Conservation (phyloP, 2,329 filamentous ascomycete species). For the Verticillium isaacii region DNA sequence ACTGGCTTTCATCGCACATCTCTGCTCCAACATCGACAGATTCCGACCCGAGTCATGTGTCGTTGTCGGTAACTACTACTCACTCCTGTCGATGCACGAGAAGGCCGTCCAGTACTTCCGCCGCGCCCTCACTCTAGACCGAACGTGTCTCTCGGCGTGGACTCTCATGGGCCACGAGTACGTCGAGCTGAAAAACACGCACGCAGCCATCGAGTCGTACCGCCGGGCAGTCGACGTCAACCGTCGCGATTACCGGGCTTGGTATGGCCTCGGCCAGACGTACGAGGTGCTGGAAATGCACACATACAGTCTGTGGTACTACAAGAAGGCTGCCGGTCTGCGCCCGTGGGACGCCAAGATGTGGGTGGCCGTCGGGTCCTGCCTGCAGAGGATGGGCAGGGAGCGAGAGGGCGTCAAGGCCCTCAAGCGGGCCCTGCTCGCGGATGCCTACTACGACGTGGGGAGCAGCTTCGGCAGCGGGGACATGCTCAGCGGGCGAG, state of each 20-base stretch:
- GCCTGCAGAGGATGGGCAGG: conserved; percentile 83
- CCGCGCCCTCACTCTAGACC: conserved; percentile 82
- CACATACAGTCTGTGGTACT: conserved; percentile 95
- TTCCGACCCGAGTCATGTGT: conserved; percentile 97
- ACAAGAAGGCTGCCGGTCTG: conserved; percentile 88
- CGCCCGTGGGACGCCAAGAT: conserved; percentile 97
- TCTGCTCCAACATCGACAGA: conserved; percentile 87
- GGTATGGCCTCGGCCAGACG: conserved; percentile 95
- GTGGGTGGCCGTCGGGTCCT: conserved; percentile 95
- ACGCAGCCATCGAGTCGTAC: conserved; percentile 96
- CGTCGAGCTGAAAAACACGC: conserved; percentile 96
- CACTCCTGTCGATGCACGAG: conserved; percentile 87
- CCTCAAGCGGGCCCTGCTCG: conserved; percentile 84
- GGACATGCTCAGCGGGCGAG: conserved; percentile 41
- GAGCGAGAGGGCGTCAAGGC: conserved; percentile 90
- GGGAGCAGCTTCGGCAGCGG: conserved; percentile 50
- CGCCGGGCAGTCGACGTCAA: conserved; percentile 94
- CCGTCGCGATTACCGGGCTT: conserved; percentile 91
- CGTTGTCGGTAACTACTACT: conserved; percentile 97
- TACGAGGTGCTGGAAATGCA: conserved; percentile 99
- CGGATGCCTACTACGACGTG: conserved; percentile 78
- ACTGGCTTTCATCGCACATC: conserved; percentile 84
- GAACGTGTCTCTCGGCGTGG: conserved; percentile 90
- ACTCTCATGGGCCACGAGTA: conserved; percentile 99
- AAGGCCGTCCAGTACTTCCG: conserved; percentile 98